These are phyloP conservation scores for Rhododendron williamsianum DNA, from an alignment of 148 eudicot species.

Conservation along the genomic window DNA sequence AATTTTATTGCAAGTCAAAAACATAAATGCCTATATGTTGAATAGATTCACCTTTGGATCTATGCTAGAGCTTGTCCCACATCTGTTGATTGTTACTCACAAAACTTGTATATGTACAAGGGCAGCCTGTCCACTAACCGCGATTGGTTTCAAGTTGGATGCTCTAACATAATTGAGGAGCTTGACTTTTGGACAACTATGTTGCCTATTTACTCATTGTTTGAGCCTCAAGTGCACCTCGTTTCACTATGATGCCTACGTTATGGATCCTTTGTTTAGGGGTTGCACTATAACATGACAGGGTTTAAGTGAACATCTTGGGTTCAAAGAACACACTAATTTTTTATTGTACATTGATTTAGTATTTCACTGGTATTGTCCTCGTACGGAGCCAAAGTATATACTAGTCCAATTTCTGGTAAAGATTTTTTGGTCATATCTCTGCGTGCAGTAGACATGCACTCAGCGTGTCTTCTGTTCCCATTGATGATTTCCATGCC, in stretches of 20 bases:
- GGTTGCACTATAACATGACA: too few species aligned
- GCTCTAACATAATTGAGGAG: background rate
- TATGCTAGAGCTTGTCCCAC: background rate
- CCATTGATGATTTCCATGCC: too few species aligned
- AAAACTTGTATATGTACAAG: background rate
- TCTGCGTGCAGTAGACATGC: too few species aligned
- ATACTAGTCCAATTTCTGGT: too few species aligned
- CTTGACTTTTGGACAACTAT: background rate
- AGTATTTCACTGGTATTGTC: too few species aligned
- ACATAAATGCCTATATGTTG: background rate
- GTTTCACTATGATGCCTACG: background rate
- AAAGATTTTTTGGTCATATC: too few species aligned
- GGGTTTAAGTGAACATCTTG: background rate
- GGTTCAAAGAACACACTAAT: too few species aligned
- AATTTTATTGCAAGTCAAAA: background rate
- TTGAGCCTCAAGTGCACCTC: background rate
- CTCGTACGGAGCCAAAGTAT: too few species aligned
- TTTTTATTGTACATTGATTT: too few species aligned
- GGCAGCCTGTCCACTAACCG: background rate
- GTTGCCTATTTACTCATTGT: background rate
- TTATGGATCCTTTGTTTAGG: background rate
- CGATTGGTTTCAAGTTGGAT: background rate
- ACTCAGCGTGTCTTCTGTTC: too few species aligned
- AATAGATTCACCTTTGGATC: background rate
- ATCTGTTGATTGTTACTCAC: background rate